Evolutionary conservation across 228 moss, liverwort and hornwort species (phyloP).

Genomic region (Sphagnum fallax): DNA sequence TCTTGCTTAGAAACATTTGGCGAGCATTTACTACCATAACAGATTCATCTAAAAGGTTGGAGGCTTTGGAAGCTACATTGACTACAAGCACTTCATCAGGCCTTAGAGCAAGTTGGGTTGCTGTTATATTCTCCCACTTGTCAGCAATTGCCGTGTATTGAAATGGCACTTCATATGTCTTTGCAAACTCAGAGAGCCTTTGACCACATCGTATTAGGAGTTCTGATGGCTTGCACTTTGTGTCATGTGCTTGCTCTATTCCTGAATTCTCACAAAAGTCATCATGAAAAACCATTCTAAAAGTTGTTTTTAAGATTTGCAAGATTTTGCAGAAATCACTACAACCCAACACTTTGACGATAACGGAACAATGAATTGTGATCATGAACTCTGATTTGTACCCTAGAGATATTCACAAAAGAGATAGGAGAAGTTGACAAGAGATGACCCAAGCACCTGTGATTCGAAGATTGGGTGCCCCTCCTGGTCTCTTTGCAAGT

Average conservation of each 20-base stretch:
- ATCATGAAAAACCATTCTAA: conserved; percentile 4
- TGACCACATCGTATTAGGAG: conserved; percentile 9
- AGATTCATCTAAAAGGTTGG: conserved; percentile 36
- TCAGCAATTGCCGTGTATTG: conserved; percentile 35
- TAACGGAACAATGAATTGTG: too few species aligned
- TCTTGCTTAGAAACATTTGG: conserved; percentile 60
- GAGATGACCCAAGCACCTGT: conserved; percentile 19
- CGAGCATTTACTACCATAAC: conserved; percentile 49
- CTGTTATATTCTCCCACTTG: conserved; percentile 67
- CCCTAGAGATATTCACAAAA: too few species aligned
- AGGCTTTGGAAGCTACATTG: conserved; percentile 45
- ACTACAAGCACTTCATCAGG: conserved; percentile 66
- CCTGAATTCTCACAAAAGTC: conserved; percentile 50
- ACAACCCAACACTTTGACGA: too few species aligned
- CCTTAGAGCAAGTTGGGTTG: conserved; percentile 50
- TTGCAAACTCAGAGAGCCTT: conserved; percentile 39
- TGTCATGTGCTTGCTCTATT: conserved; percentile 29
- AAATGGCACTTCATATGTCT: conserved; percentile 24
- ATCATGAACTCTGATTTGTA: too few species aligned
- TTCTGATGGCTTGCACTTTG: conserved; percentile 42
- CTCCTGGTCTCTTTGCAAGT: conserved; percentile 32
- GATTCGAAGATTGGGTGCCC: conserved; percentile 59
- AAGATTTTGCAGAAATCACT: neutral
- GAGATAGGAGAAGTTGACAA: conserved; percentile 19
- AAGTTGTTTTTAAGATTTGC: neutral